Evolutionary conservation across 2,329 filamentous ascomycete species (phyloP), one percentile per base, ranked within the genome.

Genomic region (Grosmannia serpens): DNA sequence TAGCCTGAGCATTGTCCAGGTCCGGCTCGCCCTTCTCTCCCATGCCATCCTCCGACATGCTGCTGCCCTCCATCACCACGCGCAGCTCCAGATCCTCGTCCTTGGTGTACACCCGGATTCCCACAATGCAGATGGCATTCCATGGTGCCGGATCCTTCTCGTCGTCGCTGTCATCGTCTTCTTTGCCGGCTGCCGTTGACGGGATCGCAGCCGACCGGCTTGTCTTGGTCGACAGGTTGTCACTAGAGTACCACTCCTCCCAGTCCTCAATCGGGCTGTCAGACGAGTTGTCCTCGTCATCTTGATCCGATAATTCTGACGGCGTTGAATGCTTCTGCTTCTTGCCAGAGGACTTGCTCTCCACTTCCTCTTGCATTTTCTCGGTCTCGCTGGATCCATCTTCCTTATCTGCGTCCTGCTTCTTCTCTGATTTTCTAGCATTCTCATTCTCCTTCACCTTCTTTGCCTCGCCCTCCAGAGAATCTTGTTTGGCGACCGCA

Each of bases 121-220:
- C 82, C 0, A 86, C 76, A 22, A 85, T 78, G 56, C 77, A 80
- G 52, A 85, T 76, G 4, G 83, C 82, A 65, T 85, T 85, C 83
- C 83, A 86, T 1, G 81, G 78, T 27, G 81, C 76, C 27, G 74
- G 69, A 62, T 81, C 76, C 54, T 78, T 78, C 58, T 83, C 80
- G 62, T 81, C 79, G 11, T 82, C 79, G 0, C 74, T 74, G 24
- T 80, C 77, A 44, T 80, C 78, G 2, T 74, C 70, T 8, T 74
- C 72, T 10, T 73, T 70, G 38, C 38, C 17, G 44, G 71, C 69
- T 2, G 70, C 66, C 49, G 73, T 66, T 1, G 53, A 11, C 7
- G 35, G 20, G 75, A 60, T 35, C 4, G 53, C 44, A 11, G 58
- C 46, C 4, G 24, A 47, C 7, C 57, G 61, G 1, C 31, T 50